Evolutionary conservation across 495 filamentous ascomycete species (phyloP).

Genomic region (Hypoxylon fuscum): DNA sequence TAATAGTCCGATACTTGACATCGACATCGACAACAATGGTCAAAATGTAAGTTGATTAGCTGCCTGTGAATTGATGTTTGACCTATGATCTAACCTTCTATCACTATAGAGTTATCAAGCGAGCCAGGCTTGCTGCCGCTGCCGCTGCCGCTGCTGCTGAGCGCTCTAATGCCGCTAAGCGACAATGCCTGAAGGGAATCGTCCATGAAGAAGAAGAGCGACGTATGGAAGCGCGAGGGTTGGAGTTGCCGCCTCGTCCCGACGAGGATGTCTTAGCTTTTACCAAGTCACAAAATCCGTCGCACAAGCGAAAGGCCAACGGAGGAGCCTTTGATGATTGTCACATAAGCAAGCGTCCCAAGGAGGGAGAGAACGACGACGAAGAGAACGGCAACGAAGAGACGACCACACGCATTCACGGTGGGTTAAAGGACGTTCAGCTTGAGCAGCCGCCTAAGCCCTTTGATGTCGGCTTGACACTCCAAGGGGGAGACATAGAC

Average conservation of each 20-base stretch:
- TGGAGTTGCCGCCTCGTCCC: conserved; percentile 11
- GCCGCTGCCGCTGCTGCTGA: too few species aligned
- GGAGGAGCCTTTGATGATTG: conserved; percentile 12
- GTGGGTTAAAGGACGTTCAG: conserved; percentile 12
- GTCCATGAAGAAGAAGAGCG: conserved; percentile 3
- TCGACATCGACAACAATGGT: too few species aligned
- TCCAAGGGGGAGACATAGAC: background rate
- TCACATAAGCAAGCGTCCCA: conserved; percentile 3
- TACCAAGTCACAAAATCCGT: background rate
- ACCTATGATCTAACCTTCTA: too few species aligned
- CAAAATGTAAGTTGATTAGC: too few species aligned
- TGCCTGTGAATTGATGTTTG: too few species aligned
- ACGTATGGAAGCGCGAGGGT: background rate
- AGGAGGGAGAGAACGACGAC: too few species aligned
- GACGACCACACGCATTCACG: background rate
- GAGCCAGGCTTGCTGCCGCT: too few species aligned
- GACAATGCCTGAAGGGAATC: conserved; percentile 9
- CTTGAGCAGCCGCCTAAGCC: conserved; percentile 20
- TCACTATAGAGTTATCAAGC: too few species aligned
- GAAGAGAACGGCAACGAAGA: background rate
- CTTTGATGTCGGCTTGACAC: background rate
- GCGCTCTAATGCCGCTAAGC: too few species aligned
- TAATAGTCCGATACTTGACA: too few species aligned
- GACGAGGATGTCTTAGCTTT: conserved; percentile 1
- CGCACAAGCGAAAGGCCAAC: background rate